These are phyloP conservation scores for Aspergillus quadrilineatus DNA, from an alignment of 2,329 filamentous ascomycete genomes.

Conservation along the genomic window DNA sequence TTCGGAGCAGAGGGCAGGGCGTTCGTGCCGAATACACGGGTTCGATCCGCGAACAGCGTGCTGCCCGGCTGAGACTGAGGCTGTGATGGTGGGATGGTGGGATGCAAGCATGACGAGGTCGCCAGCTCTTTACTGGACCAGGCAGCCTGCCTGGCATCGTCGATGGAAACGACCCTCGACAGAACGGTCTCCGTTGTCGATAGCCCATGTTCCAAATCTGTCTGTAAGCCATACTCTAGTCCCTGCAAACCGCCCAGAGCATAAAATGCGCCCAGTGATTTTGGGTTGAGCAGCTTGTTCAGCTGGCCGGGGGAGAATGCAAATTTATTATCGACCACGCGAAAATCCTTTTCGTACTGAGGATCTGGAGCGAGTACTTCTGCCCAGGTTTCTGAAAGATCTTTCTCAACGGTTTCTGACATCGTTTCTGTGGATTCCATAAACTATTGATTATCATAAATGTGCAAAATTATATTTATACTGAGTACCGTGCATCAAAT, in stretches of 20 bases:
- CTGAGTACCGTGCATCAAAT: too few relatives aligned
- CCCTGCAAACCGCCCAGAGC: constrained; percentile 79
- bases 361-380: constrained; percentile 72
- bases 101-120: constrained; percentile 52
- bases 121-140: constrained; percentile 26
- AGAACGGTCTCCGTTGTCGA: constrained; percentile 70
- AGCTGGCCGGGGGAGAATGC: constrained; percentile 79
- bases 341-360: constrained; percentile 73
- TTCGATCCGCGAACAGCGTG: constrained; percentile 53
- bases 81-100: constrained; percentile 7
- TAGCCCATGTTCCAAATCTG: constrained; percentile 69
- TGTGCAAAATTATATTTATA: too few relatives aligned
- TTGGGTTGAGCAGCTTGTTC: constrained; percentile 84
- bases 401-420: neutral
- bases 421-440: neutral
- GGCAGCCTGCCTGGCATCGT: constrained; percentile 52
- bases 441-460: too few relatives aligned
- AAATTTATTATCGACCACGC: constrained; percentile 76
- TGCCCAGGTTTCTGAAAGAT: constrained; percentile 8
- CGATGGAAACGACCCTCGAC: constrained; percentile 64
- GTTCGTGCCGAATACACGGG: constrained; percentile 61
- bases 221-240: constrained; percentile 74
- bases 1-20: constrained; percentile 62
- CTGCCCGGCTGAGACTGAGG: constrained; percentile 24
- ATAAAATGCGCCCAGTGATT: constrained; percentile 78